A percentile compares a stretch with the other conserved stretches of the same genome.
These are phyloP conservation scores for Stemphylium lycopersici DNA, from an alignment of 2,329 filamentous ascomycete genomes.

Conservation along the genomic window DNA sequence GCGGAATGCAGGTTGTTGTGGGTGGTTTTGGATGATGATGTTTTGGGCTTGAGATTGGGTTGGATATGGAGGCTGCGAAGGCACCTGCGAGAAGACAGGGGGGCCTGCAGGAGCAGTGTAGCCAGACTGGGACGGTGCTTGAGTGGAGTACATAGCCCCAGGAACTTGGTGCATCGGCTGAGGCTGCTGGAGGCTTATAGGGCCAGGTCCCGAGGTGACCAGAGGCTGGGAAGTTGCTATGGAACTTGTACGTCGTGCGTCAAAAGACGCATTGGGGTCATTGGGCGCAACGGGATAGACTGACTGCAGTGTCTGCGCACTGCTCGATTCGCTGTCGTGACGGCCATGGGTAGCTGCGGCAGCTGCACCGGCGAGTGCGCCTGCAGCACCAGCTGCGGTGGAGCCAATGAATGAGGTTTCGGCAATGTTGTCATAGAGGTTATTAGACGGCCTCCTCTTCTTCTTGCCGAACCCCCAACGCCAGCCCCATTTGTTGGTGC, in stretches of 20 bases:
- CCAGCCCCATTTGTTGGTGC: conserved; percentile 65
- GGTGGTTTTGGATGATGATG: conserved; percentile 26
- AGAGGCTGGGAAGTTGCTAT: conserved; percentile 49
- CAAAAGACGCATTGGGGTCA: conserved; percentile 66
- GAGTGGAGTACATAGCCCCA: conserved; percentile 66
- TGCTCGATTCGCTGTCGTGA: conserved; percentile 57
- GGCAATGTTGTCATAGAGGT: conserved; percentile 42
- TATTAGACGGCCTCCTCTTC: conserved; percentile 45
- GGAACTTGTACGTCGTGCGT: conserved; percentile 61
- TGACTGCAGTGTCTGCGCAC: conserved; percentile 62
- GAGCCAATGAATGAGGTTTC: conserved; percentile 47
- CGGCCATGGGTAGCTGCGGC: conserved; percentile 55
- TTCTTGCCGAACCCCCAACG: conserved; percentile 62
- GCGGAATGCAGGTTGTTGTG: conserved; percentile 36
- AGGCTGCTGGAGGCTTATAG: conserved; percentile 81
- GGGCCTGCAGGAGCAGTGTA: conserved; percentile 52
- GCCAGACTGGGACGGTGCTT: conserved; percentile 47
- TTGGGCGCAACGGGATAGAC: conserved; percentile 71
- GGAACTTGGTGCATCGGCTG: conserved; percentile 78
- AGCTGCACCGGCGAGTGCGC: conserved; percentile 48
- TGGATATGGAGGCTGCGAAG: conserved; percentile 28
- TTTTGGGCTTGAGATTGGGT: conserved; percentile 28
- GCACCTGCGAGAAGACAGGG: conserved; percentile 47
- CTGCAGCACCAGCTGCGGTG: conserved; percentile 48
- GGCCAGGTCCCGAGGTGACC: conserved; percentile 47